Evolutionary conservation across 2,329 filamentous ascomycete species (phyloP).

Genomic region (Penicillium vulpinum): DNA sequence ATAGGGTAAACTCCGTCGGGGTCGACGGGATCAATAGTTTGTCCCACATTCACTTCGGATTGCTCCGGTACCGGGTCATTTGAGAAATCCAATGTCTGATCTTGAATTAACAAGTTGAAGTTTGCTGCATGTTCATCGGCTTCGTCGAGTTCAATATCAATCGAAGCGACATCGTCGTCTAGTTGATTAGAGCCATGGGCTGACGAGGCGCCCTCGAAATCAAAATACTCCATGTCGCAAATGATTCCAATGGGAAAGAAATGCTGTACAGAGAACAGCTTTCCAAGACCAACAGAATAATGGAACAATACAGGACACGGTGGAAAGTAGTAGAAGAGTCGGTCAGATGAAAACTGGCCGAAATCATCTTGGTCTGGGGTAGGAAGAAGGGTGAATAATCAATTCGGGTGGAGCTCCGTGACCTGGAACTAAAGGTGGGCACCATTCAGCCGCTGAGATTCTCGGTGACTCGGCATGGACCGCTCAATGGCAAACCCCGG

Average conservation of each 20-base stretch:
- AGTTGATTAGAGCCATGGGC: slow-evolving; percentile 34
- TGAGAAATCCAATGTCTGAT: slow-evolving; percentile 45
- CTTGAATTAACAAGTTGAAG: slow-evolving; percentile 44
- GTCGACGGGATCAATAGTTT: slow-evolving; percentile 22
- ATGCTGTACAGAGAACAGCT: not conserved
- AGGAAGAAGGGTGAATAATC: slow-evolving; percentile 22
- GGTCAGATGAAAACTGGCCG: slow-evolving; percentile 16
- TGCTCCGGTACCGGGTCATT: slow-evolving; percentile 26
- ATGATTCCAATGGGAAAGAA: not conserved
- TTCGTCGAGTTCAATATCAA: slow-evolving; percentile 41
- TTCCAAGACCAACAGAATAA: not conserved
- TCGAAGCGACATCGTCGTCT: slow-evolving; percentile 43
- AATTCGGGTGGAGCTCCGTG: slow-evolving; percentile 15
- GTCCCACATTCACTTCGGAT: slow-evolving; percentile 20
- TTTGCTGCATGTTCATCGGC: slow-evolving; percentile 39
- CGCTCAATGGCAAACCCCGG: not conserved
- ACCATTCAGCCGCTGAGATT: slow-evolving; percentile 14
- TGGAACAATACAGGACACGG: not conserved
- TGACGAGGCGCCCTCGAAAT: slow-evolving; percentile 48
- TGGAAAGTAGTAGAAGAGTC: slow-evolving; percentile 16
- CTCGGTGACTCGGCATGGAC: slow-evolving; percentile 8
- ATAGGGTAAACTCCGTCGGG: slow-evolving; percentile 43
- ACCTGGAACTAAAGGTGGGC: slow-evolving; percentile 2
- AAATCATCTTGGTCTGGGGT: slow-evolving; percentile 30
- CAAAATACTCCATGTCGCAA: slow-evolving; percentile 48